Evolutionary conservation across 1,139 yeast species (phyloP).

Genomic region (Taphrina deformans): DNA sequence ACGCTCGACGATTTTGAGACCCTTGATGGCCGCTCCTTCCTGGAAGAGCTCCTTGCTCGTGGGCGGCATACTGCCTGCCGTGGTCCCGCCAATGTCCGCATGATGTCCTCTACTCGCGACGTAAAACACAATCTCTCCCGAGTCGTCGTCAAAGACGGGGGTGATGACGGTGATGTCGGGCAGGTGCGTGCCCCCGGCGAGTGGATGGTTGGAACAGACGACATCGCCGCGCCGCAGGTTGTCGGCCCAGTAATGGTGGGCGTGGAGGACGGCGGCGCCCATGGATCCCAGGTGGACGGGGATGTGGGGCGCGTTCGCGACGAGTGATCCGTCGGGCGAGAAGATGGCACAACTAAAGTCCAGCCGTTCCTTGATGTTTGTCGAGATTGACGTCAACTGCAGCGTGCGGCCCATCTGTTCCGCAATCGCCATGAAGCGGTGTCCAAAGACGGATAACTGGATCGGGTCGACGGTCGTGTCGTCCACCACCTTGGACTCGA

Average conservation of each 20-base stretch:
- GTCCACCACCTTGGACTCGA: constrained; percentile 43
- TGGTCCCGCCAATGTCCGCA: constrained; percentile 66
- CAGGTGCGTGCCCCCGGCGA: constrained; percentile 70
- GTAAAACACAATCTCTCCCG: constrained; percentile 53
- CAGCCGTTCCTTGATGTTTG: constrained; percentile 71
- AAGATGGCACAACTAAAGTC: constrained; percentile 77
- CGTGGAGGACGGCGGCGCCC: constrained; percentile 69
- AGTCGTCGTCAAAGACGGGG: constrained; percentile 65
- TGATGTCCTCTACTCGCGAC: constrained; percentile 70
- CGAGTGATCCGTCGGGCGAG: constrained; percentile 65
- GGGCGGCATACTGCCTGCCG: constrained; percentile 69
- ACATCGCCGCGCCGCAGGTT: constrained; percentile 63
- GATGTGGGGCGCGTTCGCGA: constrained; percentile 77
- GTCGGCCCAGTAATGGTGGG: constrained; percentile 60
- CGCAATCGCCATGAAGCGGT: constrained; percentile 76
- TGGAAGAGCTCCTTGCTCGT: constrained; percentile 61
- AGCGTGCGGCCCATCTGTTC: constrained; percentile 77
- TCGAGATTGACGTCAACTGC: constrained; percentile 70
- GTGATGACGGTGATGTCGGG: constrained; percentile 74
- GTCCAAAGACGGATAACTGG: constrained; percentile 68
- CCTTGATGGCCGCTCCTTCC: constrained; percentile 63
- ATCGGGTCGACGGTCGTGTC: constrained; percentile 56
- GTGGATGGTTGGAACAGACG: constrained; percentile 67
- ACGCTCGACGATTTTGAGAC: constrained; percentile 56
- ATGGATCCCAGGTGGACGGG: constrained; percentile 79